Percentiles rank a stretch among this genome's conserved stretches.
phyloP scores from a whole-genome alignment of 208 protist genomes.

The Trypanosoma theileri region DNA sequence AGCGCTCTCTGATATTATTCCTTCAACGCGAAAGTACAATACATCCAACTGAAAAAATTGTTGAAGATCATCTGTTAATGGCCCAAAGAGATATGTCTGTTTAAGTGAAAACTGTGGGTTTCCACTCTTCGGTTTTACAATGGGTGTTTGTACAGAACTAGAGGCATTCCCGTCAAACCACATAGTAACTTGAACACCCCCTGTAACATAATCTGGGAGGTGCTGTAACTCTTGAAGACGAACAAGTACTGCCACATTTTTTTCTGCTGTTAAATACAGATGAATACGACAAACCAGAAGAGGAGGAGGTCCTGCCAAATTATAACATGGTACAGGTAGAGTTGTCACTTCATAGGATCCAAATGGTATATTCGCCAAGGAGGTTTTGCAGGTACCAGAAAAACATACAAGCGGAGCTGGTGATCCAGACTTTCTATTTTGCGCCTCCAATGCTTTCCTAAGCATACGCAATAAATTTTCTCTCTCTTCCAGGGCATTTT shows the following conservation, averaged over 20 bases:
- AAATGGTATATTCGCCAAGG: conserved; percentile 32
- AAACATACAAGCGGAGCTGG: conserved; percentile 35
- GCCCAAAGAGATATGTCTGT: conserved; percentile 50
- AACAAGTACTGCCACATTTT: conserved; percentile 40
- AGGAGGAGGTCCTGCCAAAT: conserved; percentile 42
- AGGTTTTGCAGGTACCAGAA: conserved; percentile 52
- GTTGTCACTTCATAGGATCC: conserved; percentile 43
- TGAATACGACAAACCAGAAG: conserved; percentile 45
- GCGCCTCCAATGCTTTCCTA: conserved; percentile 1
- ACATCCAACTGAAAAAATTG: conserved; percentile 41
- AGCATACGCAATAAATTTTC: conserved; percentile 27
- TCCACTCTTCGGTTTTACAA: conserved; percentile 36
- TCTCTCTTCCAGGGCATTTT: conserved; percentile 29
- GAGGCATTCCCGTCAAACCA: conserved; percentile 50
- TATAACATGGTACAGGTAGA: conserved; percentile 47
- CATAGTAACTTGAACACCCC: conserved; percentile 42
- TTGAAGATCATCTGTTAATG: conserved; percentile 38
- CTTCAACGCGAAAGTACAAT: conserved; percentile 50
- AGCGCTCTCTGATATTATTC: conserved; percentile 24
- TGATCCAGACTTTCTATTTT: not conserved
- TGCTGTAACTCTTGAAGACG: conserved; percentile 42
- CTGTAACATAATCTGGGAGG: conserved; percentile 48
- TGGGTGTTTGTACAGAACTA: conserved; percentile 36
- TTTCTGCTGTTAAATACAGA: conserved; percentile 28
- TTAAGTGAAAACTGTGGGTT: conserved; percentile 51